A percentile compares a stretch with the other conserved stretches of the same genome.
These are phyloP conservation scores for Aureobasidium leucospermi DNA, from an alignment of 2,329 filamentous ascomycete species.

Conservation along the genomic window DNA sequence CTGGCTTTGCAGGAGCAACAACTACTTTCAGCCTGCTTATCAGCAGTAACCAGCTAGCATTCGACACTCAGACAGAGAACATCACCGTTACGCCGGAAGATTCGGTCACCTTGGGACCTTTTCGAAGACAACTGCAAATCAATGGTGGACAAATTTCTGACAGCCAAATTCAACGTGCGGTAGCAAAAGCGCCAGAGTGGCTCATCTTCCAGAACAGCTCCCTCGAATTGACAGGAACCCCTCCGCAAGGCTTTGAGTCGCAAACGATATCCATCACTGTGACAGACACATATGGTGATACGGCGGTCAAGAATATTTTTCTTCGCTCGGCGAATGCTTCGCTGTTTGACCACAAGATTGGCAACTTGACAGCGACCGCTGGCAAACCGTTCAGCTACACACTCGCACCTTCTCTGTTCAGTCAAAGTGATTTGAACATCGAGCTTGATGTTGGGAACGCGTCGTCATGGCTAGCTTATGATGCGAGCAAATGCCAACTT, in stretches of 20 bases:
- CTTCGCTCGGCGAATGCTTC: slow-evolving; percentile 27
- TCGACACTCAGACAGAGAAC: slow-evolving; percentile 49
- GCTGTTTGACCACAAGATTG: slow-evolving; percentile 38
- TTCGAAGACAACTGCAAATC: slow-evolving; percentile 48
- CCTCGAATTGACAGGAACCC: slow-evolving; percentile 57
- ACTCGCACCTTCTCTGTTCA: slow-evolving; percentile 39
- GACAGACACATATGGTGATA: slow-evolving; percentile 52
- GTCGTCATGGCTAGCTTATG: slow-evolving; percentile 44
- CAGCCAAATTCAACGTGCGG: neutral
- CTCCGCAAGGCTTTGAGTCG: slow-evolving; percentile 51
- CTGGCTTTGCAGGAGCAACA: slow-evolving; percentile 64
- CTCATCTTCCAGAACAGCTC: slow-evolving; percentile 56
- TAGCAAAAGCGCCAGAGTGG: slow-evolving; percentile 54
- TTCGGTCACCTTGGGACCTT: slow-evolving; percentile 37
- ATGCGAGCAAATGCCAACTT: slow-evolving; percentile 37
- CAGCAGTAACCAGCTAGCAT: slow-evolving; percentile 61
- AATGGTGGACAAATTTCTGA: slow-evolving; percentile 42
- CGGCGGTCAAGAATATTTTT: slow-evolving; percentile 48
- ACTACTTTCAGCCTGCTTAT: slow-evolving; percentile 65
- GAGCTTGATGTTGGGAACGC: slow-evolving; percentile 38
- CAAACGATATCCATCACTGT: slow-evolving; percentile 57
- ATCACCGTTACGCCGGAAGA: slow-evolving; percentile 52
- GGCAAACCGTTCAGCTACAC: slow-evolving; percentile 44
- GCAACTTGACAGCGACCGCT: slow-evolving; percentile 40
- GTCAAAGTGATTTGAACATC: slow-evolving; percentile 33